A percentile compares a stretch with the other conserved stretches of the same genome.
These are phyloP conservation scores for Flaveria sonorensis DNA, from an alignment of 129 eudicot species.

Conservation along the genomic window DNA sequence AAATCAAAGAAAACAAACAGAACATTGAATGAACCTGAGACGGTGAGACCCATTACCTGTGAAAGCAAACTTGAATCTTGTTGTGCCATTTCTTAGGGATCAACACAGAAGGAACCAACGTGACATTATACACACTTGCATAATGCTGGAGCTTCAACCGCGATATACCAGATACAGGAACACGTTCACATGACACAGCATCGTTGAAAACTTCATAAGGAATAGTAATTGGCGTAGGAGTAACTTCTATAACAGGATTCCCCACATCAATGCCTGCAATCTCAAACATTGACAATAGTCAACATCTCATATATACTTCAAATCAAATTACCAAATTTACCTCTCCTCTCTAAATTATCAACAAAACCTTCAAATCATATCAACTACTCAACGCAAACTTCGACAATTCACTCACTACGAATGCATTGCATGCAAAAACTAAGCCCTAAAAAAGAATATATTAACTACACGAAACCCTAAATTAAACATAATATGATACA, in stretches of 20 bases:
- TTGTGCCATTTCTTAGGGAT: constrained; percentile 62
- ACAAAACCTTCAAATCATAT: neutral
- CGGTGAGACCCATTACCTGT: constrained; percentile 34
- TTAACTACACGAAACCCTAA: neutral
- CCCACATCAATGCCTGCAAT: constrained; percentile 56
- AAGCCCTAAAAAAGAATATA: too few species aligned
- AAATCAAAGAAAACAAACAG: neutral
- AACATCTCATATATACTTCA: constrained; percentile 19
- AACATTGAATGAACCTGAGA: neutral
- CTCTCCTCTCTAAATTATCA: neutral
- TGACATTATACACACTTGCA: constrained; percentile 56
- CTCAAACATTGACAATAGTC: neutral
- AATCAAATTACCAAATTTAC: neutral
- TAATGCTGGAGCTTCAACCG: constrained; percentile 65
- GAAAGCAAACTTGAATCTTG: constrained; percentile 75
- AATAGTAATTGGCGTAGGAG: constrained; percentile 29
- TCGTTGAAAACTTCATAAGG: constrained; percentile 43
- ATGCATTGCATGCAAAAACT: too few species aligned
- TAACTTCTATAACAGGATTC: constrained; percentile 47
- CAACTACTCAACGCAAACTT: neutral
- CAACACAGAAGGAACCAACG: constrained; percentile 62
- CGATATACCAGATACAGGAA: constrained; percentile 57
- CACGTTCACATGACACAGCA: constrained; percentile 59
- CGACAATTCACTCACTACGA: neutral
- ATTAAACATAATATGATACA: neutral